These are phyloP conservation scores for Tremellales sp. DNA, from an alignment of 1,284 basidiomycete genomes.

Conservation along the genomic window DNA sequence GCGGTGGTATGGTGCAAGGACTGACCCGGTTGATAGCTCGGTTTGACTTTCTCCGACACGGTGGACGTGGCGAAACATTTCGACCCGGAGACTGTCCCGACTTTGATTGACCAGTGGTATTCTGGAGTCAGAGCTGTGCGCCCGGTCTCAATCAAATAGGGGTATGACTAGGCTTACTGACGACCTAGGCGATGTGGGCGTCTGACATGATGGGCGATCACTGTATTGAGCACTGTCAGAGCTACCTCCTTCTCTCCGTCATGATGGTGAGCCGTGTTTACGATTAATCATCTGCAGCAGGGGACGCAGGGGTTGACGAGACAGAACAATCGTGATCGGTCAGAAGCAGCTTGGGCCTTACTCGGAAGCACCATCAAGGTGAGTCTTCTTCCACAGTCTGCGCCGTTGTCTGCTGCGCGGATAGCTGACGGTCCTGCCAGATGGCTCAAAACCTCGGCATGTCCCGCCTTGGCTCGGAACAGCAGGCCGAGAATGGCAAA, in stretches of 20 bases:
- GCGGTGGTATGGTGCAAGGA: not conserved
- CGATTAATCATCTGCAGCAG: not conserved
- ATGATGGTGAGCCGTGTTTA: constrained; percentile 42
- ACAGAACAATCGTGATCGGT: constrained; percentile 49
- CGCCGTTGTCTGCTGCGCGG: not conserved
- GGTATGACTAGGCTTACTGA: not conserved
- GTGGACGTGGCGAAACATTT: constrained; percentile 41
- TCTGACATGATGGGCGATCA: constrained; percentile 48
- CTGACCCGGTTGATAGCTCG: too few species aligned
- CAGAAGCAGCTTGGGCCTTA: constrained; percentile 48
- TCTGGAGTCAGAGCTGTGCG: constrained; percentile 39
- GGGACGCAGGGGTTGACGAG: not conserved
- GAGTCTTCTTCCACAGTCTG: constrained; percentile 2
- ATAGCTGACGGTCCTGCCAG: too few species aligned
- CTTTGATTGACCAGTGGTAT: constrained; percentile 44
- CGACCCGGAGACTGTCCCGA: constrained; percentile 35
- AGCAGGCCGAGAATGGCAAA: constrained; percentile 39
- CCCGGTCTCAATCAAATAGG: not conserved
- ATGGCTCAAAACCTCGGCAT: constrained; percentile 50
- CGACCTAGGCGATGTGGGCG: constrained; percentile 42
- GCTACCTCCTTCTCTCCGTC: constrained; percentile 43
- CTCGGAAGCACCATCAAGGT: constrained; percentile 49
- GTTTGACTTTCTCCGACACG: constrained; percentile 47
- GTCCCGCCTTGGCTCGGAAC: constrained; percentile 48
- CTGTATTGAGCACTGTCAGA: constrained; percentile 45